phyloP scores from a whole-genome alignment of 2,329 filamentous ascomycete genomes.

The Achaetomium macrosporum region DNA sequence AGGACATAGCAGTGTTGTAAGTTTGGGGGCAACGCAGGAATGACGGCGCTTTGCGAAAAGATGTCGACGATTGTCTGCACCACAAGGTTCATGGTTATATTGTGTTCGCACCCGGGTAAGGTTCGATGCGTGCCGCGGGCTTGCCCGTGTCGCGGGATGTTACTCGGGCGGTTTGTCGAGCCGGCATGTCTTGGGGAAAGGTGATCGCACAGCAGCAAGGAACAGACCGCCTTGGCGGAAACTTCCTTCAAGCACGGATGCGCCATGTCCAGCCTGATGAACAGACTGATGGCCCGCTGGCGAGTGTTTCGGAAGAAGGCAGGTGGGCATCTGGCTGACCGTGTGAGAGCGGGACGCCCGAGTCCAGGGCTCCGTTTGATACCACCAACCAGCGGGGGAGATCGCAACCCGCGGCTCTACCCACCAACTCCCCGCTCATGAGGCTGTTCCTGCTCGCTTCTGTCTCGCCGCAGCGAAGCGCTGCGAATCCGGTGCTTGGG shows the following conservation, averaged over 20 bases:
- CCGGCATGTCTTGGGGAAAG: conserved; percentile 4
- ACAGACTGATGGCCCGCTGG: neutral
- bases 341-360: neutral
- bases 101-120: conserved; percentile 8
- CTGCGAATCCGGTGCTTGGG: neutral
- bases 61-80: conserved; percentile 13
- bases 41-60: neutral
- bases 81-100: conserved; percentile 5
- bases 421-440: neutral
- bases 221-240: conserved; percentile 18
- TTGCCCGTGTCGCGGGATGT: conserved; percentile 2
- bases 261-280: conserved; percentile 7
- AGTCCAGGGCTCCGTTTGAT: neutral
- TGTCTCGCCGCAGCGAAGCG: neutral
- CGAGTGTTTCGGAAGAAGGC: conserved; percentile 3
- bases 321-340: conserved; percentile 1
- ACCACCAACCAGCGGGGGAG: neutral
- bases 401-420: conserved; percentile 15
- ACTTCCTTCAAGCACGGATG: neutral
- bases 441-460: conserved; percentile 1
- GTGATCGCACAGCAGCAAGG: conserved; percentile 18
- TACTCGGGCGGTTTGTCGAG: conserved; percentile 1
- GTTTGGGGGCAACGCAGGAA: neutral
- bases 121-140: conserved; percentile 15
- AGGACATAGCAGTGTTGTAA: neutral